These are phyloP conservation scores for Paulownia fortunei DNA, from an alignment of 257 asterid species.

Conservation along the genomic window DNA sequence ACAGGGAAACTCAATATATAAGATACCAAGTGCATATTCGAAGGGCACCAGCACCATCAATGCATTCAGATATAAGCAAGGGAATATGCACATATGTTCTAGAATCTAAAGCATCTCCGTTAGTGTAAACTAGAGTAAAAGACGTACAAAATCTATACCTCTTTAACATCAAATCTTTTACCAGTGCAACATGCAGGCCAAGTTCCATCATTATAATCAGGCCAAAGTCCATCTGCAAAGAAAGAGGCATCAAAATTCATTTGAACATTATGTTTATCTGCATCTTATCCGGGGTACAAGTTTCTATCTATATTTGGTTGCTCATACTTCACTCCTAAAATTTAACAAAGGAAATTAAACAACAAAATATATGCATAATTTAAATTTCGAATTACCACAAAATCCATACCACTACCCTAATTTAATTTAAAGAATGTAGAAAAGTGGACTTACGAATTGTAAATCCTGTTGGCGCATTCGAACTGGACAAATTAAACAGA, in stretches of 20 bases:
- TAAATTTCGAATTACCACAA: slow-evolving; percentile 13
- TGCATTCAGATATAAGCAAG: neutral
- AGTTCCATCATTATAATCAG: slow-evolving; percentile 87
- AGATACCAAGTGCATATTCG: neutral
- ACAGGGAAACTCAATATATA: neutral
- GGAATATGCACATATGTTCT: neutral
- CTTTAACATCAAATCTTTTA: slow-evolving; percentile 58
- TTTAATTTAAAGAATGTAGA: slow-evolving; percentile 15
- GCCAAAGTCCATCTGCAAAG: slow-evolving; percentile 93
- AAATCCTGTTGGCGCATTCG: slow-evolving; percentile 64
- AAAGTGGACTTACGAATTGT: slow-evolving; percentile 76
- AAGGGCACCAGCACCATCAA: slow-evolving; percentile 13
- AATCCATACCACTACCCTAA: neutral
- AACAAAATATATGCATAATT: slow-evolving; percentile 7
- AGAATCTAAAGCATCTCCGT: slow-evolving; percentile 5
- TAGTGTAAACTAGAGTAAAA: slow-evolving; percentile 11
- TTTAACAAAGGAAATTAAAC: neutral
- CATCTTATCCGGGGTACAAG: slow-evolving; percentile 7
- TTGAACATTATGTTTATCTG: slow-evolving; percentile 16
- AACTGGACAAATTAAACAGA: slow-evolving; percentile 57
- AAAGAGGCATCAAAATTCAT: slow-evolving; percentile 22
- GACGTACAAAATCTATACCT: slow-evolving; percentile 45
- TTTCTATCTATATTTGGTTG: neutral
- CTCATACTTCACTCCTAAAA: slow-evolving; percentile 11
- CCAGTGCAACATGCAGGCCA: slow-evolving; percentile 96